These are phyloP conservation scores for Cytospora chrysosperma DNA, from an alignment of 2,329 filamentous ascomycete species.

Conservation along the genomic window DNA sequence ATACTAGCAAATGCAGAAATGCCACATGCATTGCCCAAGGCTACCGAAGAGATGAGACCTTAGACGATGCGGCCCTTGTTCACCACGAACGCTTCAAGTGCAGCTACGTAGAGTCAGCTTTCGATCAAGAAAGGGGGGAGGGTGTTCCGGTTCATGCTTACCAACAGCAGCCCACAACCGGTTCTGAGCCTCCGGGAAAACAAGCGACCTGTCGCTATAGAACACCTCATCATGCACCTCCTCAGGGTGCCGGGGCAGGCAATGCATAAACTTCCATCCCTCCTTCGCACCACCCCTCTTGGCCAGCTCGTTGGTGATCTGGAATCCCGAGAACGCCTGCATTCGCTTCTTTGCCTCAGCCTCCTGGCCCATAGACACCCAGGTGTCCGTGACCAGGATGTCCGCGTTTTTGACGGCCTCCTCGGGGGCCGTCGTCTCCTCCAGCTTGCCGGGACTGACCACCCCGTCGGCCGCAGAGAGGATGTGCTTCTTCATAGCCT, in stretches of 20 bases:
- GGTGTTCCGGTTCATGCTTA: conserved; percentile 42
- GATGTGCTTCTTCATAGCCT: conserved; percentile 72
- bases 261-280: conserved; percentile 98
- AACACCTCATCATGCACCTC: conserved; percentile 96
- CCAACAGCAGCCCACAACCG: conserved; percentile 85
- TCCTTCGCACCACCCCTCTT: conserved; percentile 81
- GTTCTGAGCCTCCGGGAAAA: conserved; percentile 94
- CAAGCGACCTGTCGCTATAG: conserved; percentile 79
- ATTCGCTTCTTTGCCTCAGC: conserved; percentile 74
- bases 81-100: conserved; percentile 86
- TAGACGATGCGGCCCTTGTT: conserved; percentile 77
- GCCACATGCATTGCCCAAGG: background rate
- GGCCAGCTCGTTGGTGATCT: conserved; percentile 85
- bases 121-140: background rate
- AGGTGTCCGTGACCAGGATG: conserved; percentile 93
- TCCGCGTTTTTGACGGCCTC: conserved; percentile 84
- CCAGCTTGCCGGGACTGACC: conserved; percentile 61
- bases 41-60: background rate
- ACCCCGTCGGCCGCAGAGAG: conserved; percentile 58
- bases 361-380: conserved; percentile 98
- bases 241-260: conserved; percentile 84
- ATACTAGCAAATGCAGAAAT: background rate
- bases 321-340: conserved; percentile 83
- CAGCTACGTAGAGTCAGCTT: conserved; percentile 47
- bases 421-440: conserved; percentile 76